Base-by-base conservation (phyloP, 2,329 filamentous ascomycete genomes). In the Conoideocrella luteorostrata region DNA sequence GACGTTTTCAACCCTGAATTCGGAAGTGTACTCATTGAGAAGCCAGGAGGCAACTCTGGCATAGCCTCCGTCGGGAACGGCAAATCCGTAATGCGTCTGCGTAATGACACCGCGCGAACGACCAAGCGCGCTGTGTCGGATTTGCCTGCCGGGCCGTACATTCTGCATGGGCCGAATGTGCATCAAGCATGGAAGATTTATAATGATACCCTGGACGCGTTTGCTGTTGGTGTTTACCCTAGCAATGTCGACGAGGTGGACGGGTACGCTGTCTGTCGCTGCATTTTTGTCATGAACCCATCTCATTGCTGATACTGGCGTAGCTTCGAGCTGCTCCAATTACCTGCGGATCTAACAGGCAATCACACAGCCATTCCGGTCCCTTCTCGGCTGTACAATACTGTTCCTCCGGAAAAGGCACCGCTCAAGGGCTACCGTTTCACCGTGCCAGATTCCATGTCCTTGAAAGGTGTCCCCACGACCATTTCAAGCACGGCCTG, bases 401-500 rank as follows among this genome's bases (percentile, higher is more conserved):
- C 52, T 7, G 50, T 48, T 0, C 58, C 59, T 4, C 57, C 54
- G 7, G 37, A 48, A 6, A 46, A 50, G 10, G 62, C 60, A 24
- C 67, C 65, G 0, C 52, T 70, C 7, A 64, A 57, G 12, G 67
- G 67, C 13, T 44, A 58, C 13, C 64, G 67, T 4, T 44, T 68
- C 4, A 53, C 63, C 18, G 47, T 70, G 10, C 56, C 58, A 15
- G 66, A 70, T 28, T 49, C 54, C 4, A 48, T 60, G 26, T 53
- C 60, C 3, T 44, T 69, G 0, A 49, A 56, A n/a, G 81, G 81
- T 2, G 58, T 81, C 0, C 68, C 68, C 11, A 81, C 76, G 0
- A 69, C 69, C 1, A 66, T 74, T 24, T 81, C 80, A 0, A 82
- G 78, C 43, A 65, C 75, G 24, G 73, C 78, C 2, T 84, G 74